Percentiles rank a stretch among this genome's conserved stretches.
These are phyloP conservation scores for Citrus maxima DNA, from an alignment of 345 rosid genomes.

Conservation along the genomic window DNA sequence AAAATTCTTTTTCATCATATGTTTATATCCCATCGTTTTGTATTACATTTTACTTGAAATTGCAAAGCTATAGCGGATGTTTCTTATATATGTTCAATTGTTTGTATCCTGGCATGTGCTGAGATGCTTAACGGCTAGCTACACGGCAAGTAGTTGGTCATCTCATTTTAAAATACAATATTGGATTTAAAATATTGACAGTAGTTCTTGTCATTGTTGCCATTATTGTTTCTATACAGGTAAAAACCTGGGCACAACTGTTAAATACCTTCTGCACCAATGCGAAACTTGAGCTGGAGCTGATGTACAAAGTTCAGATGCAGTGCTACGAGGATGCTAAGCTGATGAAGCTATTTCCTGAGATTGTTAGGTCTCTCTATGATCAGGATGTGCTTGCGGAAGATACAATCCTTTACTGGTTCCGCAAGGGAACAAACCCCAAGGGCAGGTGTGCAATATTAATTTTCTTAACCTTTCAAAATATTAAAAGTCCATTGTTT, in stretches of 20 bases:
- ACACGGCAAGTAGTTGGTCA: neutral
- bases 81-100: neutral
- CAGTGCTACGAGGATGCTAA: conserved; percentile 98
- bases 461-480: neutral
- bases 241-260: conserved; percentile 85
- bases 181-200: neutral
- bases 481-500: neutral
- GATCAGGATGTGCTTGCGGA: conserved; percentile 96
- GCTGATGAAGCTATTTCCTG: conserved; percentile 96
- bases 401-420: conserved; percentile 91
- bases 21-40: neutral
- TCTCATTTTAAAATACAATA: neutral
- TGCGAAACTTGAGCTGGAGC: conserved; percentile 91
- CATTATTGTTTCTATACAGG: conserved; percentile 38
- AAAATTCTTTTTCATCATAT: neutral
- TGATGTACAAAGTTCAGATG: conserved; percentile 92
- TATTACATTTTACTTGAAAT: neutral
- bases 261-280: conserved; percentile 76
- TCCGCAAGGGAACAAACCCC: conserved; percentile 78
- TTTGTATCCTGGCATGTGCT: neutral
- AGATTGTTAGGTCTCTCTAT: conserved; percentile 78
- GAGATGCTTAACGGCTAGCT: neutral
- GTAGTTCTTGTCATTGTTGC: neutral
- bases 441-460: conserved; percentile 75
- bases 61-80: neutral